Conservation (phyloP, 176 grass and related monocot species). For the Hordeum marinum region DNA sequence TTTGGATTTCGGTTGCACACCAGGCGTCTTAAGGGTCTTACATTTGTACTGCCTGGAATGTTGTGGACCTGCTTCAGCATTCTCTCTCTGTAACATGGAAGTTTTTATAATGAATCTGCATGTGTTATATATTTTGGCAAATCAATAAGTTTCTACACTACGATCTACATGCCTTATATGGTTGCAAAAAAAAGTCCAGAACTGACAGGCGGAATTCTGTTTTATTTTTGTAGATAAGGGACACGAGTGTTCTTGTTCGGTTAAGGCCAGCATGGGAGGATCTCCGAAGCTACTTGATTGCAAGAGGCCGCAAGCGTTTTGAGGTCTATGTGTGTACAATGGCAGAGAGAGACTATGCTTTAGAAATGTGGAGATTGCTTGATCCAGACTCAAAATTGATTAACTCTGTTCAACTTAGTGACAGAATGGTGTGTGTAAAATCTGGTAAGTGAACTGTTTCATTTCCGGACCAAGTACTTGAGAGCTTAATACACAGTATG, state of each 20-base stretch:
- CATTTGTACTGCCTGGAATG: neutral
- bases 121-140: neutral
- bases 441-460: constrained; percentile 52
- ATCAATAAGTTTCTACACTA: neutral
- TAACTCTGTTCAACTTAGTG: constrained; percentile 67
- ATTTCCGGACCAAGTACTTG: neutral
- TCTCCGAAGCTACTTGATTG: constrained; percentile 89
- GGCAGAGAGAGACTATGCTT: constrained; percentile 98
- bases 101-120: neutral
- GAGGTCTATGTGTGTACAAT: constrained; percentile 99
- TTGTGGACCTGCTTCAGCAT: neutral
- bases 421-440: constrained; percentile 96
- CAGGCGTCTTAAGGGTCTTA: neutral
- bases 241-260: constrained; percentile 96
- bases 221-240: constrained; percentile 63
- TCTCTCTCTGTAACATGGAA: neutral
- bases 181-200: neutral
- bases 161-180: neutral
- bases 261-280: constrained; percentile 97
- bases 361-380: constrained; percentile 99
- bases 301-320: constrained; percentile 93
- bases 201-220: neutral
- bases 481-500: neutral
- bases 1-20: constrained; percentile 16
- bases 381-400: constrained; percentile 95